Evolutionary conservation across 1,139 yeast genomes (phyloP).

Genomic region (Blastobotrys buckinghamii): DNA sequence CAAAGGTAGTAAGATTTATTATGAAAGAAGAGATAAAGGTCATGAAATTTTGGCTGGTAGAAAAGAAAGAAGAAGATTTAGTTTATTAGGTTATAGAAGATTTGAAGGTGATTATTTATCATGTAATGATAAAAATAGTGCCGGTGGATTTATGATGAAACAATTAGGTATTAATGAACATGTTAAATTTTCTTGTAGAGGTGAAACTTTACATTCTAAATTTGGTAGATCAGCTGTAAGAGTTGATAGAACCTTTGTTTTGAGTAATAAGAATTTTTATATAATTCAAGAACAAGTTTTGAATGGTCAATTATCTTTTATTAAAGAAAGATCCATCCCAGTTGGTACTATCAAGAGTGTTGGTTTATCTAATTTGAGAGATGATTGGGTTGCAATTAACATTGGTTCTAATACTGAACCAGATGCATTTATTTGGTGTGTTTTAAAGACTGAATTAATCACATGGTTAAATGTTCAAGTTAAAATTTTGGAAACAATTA

Average conservation of each 20-base stretch:
- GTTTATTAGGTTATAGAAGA: constrained; percentile 84
- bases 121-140: constrained; percentile 67
- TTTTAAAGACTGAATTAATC: constrained; percentile 83
- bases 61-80: constrained; percentile 87
- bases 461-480: constrained; percentile 65
- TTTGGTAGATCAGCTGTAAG: constrained; percentile 91
- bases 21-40: constrained; percentile 81
- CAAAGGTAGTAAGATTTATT: constrained; percentile 70
- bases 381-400: constrained; percentile 87
- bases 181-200: constrained; percentile 73
- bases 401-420: constrained; percentile 47
- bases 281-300: constrained; percentile 67
- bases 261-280: constrained; percentile 58
- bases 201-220: constrained; percentile 75
- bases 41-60: constrained; percentile 60
- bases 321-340: constrained; percentile 59
- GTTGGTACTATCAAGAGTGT: constrained; percentile 56
- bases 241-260: constrained; percentile 62
- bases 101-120: constrained; percentile 91
- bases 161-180: constrained; percentile 65
- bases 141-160: constrained; percentile 55
- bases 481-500: constrained; percentile 64
- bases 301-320: constrained; percentile 65
- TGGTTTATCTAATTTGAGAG: constrained; percentile 70
- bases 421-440: constrained; percentile 73